Base-by-base conservation (phyloP, 2,329 filamentous ascomycete genomes). In the Cadophora gregata region DNA sequence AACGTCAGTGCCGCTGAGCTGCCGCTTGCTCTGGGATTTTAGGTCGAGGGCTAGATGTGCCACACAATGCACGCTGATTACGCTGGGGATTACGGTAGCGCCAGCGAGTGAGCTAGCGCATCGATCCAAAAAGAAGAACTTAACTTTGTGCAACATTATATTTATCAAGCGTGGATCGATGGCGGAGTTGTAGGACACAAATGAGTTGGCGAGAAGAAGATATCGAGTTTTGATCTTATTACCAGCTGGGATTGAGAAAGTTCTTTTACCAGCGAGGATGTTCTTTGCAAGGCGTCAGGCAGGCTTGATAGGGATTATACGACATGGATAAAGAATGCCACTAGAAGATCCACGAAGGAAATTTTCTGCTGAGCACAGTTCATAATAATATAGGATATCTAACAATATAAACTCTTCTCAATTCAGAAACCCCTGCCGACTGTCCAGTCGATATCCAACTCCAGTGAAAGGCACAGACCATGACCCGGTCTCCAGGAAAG, bases 1-100 rank as follows among this genome's bases (percentile, higher is more conserved):
- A 12, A 42, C 38, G 29, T 33, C 19, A 36, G 53, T 58, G 55
- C 38, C 31, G 55, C 8, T 58, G 31, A 10, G 21, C 55, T 58
- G 53, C 8, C 31, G 24, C 53, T n/a, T n/a, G n/a, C n/a, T n/a
- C n/a, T 56, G 38, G 53, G 48, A 51, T 51, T 6, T 38, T 58
- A 42, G 31, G 31, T 58, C 21, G 33, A 27, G 31, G 19, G 10
- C 55, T 21, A n/a, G 4, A 58, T 9, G 31, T n/a, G 10, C 2
- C 31, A 19, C 55, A 36, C 12, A 38, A 21, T 58, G 29, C 29
- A 56, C 33, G 53, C 31, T 36, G 53, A n/a, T 38, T 56, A 38
- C 53, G 16, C 31, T 36, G 31, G 8, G n/a, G n/a, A 12, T 12
- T 16, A 42, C 7, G 9, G 7, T 56, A 36, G 31, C 51, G 29